Evolutionary conservation across 1,284 basidiomycete genomes (phyloP), one percentile per base, ranked within the genome.

Genomic region (Chondrostereum purpureum): DNA sequence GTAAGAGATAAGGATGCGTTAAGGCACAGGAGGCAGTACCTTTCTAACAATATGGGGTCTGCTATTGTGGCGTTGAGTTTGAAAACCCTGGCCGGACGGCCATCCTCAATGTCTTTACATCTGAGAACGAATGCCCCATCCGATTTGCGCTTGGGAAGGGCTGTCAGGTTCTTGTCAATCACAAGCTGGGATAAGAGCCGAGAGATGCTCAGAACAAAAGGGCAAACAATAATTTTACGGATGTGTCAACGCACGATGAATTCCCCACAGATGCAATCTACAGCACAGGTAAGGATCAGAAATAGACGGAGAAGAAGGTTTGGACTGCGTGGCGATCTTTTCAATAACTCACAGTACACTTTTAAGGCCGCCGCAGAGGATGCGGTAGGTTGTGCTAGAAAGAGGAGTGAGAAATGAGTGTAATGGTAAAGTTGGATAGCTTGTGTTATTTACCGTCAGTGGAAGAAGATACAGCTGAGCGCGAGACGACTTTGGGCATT

Each of bases 201-300:
- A 50, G 48, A 22, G 46, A 34, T 13, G 20, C 23, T 43, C 22
- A 39, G 31, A 16, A 5, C 33, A 23, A 37, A 24, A 20, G 16
- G 14, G 39, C 36, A 37, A 33, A 33, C 11, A 44, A 34, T 37
- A 13, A 36, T 16, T n/a, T n/a, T n/a, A n/a, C n/a, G n/a, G n/a
- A n/a, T n/a, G n/a, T n/a, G 46, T 13, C 50, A 31, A 74, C 84
- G 55, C 60, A 87, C 87, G 57, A 88, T 79, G 56, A 89, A 89
- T 63, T 89, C 86, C 57, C 86, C 87, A 62, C 87, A 89, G 47
- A 90, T 80, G 58, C 88, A 90, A 61, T 90, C 85, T 88, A 57
- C 14, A 38, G 10, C 3, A 27, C 18, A 21, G n/a, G 17, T 34
- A 34, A 54, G 54, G 34, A 44, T 39, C 49, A 47, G 41, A 44